Evolutionary conservation across 257 asterid genomes (phyloP).

Genomic region (Nicotiana otophora): DNA sequence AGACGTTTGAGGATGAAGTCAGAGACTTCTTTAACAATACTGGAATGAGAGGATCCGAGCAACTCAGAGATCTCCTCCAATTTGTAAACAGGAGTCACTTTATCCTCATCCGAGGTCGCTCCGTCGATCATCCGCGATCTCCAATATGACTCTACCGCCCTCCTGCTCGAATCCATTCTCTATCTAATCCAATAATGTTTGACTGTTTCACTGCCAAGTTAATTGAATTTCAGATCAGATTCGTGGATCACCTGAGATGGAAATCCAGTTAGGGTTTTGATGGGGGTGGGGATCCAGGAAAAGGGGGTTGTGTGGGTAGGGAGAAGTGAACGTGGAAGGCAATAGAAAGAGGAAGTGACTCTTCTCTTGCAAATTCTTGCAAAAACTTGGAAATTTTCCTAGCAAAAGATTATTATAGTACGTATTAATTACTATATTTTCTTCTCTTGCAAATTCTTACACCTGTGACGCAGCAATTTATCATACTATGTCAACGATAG

Average conservation of each 20-base stretch:
- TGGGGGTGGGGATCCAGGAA: too few relatives aligned
- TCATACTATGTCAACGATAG: too few relatives aligned
- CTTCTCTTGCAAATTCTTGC: too few relatives aligned
- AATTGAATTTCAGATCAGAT: neutral
- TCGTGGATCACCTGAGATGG: neutral
- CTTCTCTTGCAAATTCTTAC: too few relatives aligned
- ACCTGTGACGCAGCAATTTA: too few relatives aligned
- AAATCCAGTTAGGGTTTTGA: neutral
- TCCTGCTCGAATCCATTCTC: slow-evolving; percentile 90
- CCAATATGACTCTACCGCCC: slow-evolving; percentile 99
- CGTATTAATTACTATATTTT: too few relatives aligned
- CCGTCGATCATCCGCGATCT: slow-evolving; percentile 78
- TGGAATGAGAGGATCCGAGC: slow-evolving; percentile 69
- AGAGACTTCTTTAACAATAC: slow-evolving; percentile 79
- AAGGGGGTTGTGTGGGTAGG: too few relatives aligned
- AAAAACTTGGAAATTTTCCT: too few relatives aligned
- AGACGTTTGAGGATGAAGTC: slow-evolving; percentile 92
- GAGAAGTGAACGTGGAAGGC: too few relatives aligned
- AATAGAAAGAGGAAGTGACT: too few relatives aligned
- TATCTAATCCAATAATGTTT: neutral
- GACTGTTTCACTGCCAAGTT: neutral
- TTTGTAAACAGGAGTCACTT: slow-evolving; percentile 94
- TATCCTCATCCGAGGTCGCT: slow-evolving; percentile 92
- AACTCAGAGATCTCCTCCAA: slow-evolving; percentile 90
- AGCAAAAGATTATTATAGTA: too few relatives aligned